A percentile compares a stretch with the other conserved stretches of the same genome.
Conservation (phyloP, 2,329 filamentous ascomycete species). For the Diaporthe aspalathi region DNA sequence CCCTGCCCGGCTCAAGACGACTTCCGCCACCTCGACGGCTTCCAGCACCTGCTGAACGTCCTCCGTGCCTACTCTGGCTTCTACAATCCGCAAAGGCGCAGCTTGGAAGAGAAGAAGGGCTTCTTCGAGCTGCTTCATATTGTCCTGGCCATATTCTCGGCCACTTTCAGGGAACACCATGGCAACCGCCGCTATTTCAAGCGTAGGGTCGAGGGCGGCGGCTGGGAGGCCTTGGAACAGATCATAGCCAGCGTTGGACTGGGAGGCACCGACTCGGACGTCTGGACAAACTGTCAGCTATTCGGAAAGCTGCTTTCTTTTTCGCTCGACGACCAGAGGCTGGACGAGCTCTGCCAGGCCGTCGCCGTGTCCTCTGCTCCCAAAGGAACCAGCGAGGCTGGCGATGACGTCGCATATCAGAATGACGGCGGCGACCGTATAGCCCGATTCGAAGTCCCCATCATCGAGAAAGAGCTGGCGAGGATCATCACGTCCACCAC, state of each 20-base stretch:
- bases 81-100: constrained; percentile 76
- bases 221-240: constrained; percentile 82
- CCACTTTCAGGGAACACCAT: constrained; percentile 79
- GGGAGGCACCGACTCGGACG: constrained; percentile 74
- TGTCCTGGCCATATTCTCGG: constrained; percentile 79
- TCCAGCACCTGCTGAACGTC: constrained; percentile 77
- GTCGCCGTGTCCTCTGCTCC: constrained; percentile 47
- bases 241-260: constrained; percentile 75
- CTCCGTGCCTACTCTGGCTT: constrained; percentile 79
- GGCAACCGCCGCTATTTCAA: constrained; percentile 92
- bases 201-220: constrained; percentile 78
- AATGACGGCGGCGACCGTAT: constrained; percentile 15
- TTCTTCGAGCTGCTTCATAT: constrained; percentile 78
- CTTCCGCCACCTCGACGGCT: constrained; percentile 84
- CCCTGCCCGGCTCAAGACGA: constrained; percentile 75
- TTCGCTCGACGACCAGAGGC: constrained; percentile 80
- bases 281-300: constrained; percentile 76
- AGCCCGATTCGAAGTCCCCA: constrained; percentile 41
- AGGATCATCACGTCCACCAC: constrained; percentile 63
- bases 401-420: constrained; percentile 26
- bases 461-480: constrained; percentile 54
- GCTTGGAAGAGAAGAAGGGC: constrained; percentile 69
- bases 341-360: constrained; percentile 75
- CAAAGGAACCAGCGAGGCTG: constrained; percentile 27
- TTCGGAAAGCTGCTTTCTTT: constrained; percentile 87